phyloP scores from a whole-genome alignment of 306 rosid genomes.

The Castanea crenata region DNA sequence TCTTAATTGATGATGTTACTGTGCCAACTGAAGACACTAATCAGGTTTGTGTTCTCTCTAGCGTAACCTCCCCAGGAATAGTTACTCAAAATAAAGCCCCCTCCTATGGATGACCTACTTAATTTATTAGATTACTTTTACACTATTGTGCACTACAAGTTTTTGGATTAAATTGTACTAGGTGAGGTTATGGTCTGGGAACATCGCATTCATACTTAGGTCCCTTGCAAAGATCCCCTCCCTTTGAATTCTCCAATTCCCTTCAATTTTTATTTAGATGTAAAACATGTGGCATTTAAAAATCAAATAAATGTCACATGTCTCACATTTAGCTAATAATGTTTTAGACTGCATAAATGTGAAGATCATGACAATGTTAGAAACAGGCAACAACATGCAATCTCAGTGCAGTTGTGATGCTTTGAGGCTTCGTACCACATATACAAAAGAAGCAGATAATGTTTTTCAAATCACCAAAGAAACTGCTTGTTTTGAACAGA shows the following conservation, averaged over 20 bases:
- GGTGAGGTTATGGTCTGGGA: background rate
- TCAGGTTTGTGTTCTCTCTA: slow-evolving; percentile 50
- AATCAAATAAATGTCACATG: no score
- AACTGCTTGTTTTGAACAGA: no score
- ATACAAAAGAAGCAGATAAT: background rate
- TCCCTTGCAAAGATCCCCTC: background rate
- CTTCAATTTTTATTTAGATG: no score
- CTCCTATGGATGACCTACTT: background rate
- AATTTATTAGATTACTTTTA: background rate
- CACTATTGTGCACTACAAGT: background rate
- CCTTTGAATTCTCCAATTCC: no score
- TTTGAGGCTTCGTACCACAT: background rate
- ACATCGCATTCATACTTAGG: background rate
- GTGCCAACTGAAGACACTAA: slow-evolving; percentile 77
- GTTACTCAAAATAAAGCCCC: background rate
- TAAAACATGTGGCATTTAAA: no score
- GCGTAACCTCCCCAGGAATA: background rate
- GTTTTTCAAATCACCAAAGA: background rate
- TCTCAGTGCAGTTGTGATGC: background rate
- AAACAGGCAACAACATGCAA: background rate
- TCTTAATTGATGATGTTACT: slow-evolving; percentile 62
- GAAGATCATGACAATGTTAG: background rate
- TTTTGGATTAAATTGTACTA: background rate
- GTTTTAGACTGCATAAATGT: background rate
- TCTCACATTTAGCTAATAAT: no score